phyloP scores from a whole-genome alignment of 371 early-diverging fungal species.

The Mortierella sp. region DNA sequence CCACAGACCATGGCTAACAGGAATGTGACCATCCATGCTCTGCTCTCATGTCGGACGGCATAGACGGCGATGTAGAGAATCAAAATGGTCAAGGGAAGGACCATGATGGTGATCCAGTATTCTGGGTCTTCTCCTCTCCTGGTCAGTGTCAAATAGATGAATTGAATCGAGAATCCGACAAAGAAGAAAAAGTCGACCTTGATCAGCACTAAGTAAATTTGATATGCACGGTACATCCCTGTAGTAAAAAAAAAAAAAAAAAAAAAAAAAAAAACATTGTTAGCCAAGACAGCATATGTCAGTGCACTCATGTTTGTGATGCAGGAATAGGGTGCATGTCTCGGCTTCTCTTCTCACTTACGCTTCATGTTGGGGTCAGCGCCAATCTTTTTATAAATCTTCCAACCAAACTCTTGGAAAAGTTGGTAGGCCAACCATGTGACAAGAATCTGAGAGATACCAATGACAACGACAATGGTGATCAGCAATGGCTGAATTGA shows the following conservation, averaged over 20 bases:
- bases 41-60: slow-evolving; percentile 78
- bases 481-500: slow-evolving; percentile 27
- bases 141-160: slow-evolving; percentile 79
- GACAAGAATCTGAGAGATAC: slow-evolving; percentile 30
- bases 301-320: background rate
- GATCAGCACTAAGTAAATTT: slow-evolving; percentile 86
- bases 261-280: background rate
- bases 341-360: slow-evolving; percentile 45
- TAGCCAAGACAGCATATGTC: background rate
- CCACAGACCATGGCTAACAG: slow-evolving; percentile 75
- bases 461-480: slow-evolving; percentile 37
- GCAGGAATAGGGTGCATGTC: no score
- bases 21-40: slow-evolving; percentile 70
- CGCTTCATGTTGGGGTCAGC: slow-evolving; percentile 89
- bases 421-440: slow-evolving; percentile 56
- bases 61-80: slow-evolving; percentile 81
- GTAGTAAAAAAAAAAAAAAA: slow-evolving; percentile 27
- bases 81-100: slow-evolving; percentile 75
- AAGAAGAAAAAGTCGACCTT: slow-evolving; percentile 92
- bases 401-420: slow-evolving; percentile 94
- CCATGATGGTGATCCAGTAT: slow-evolving; percentile 78
- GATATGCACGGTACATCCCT: slow-evolving; percentile 89
- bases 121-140: slow-evolving; percentile 62
- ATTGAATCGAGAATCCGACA: slow-evolving; percentile 87
- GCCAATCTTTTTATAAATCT: slow-evolving; percentile 93